Percentiles rank a stretch among this genome's conserved stretches.
These are phyloP conservation scores for Ruellia speciosa DNA, from an alignment of 305 asterid species.

Conservation along the genomic window DNA sequence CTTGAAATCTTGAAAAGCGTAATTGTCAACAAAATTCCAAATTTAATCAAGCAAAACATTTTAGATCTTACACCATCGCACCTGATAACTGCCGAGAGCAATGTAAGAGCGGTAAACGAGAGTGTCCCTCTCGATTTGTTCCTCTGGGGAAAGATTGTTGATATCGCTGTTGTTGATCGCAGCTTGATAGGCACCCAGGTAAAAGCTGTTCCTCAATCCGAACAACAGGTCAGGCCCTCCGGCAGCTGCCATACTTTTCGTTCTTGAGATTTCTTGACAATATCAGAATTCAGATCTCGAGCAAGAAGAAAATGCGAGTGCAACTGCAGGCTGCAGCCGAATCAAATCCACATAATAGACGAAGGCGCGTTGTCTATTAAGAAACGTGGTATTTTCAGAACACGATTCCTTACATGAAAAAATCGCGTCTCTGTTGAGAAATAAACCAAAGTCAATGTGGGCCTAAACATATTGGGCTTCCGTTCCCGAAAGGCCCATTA, in stretches of 20 bases:
- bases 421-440: too few species aligned
- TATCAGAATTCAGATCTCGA: not conserved
- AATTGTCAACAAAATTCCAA: not conserved
- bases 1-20: not conserved
- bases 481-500: too few species aligned
- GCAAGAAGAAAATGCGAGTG: not conserved
- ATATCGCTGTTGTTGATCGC: constrained; percentile 89
- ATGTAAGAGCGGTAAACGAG: constrained; percentile 83
- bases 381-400: too few species aligned
- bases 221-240: constrained; percentile 85
- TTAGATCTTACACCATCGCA: constrained; percentile 27
- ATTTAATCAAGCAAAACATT: constrained; percentile 7
- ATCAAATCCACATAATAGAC: too few species aligned
- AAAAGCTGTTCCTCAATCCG: constrained; percentile 80
- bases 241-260: constrained; percentile 23
- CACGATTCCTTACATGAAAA: too few species aligned
- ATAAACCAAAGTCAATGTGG: too few species aligned
- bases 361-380: too few species aligned
- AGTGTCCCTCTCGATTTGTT: constrained; percentile 67
- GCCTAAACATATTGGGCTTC: too few species aligned
- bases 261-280: not conserved
- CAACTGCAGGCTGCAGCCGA: too few species aligned
- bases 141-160: constrained; percentile 72
- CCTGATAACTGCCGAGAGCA: constrained; percentile 88
- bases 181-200: constrained; percentile 88